A percentile compares a stretch with the other conserved stretches of the same genome.
phyloP scores from a whole-genome alignment of 2,329 filamentous ascomycete species.

The Pseudocercospora fijiensis region DNA sequence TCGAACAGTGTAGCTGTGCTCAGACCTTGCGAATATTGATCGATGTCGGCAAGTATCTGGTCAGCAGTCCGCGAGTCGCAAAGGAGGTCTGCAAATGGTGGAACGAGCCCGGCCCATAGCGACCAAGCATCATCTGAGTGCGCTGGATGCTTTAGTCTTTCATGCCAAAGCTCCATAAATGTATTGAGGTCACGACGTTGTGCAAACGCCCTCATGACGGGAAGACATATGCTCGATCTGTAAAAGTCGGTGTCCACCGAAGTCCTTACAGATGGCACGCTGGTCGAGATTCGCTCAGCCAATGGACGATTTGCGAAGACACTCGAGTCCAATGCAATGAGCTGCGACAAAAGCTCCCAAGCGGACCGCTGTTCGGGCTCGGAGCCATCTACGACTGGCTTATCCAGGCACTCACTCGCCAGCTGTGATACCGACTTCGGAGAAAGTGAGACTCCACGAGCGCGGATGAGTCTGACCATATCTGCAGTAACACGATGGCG shows the following conservation, averaged over 20 bases:
- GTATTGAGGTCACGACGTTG: constrained; percentile 29
- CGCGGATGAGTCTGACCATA: constrained; percentile 31
- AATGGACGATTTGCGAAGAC: constrained; percentile 42
- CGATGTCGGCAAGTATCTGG: background rate
- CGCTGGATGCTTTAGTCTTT: constrained; percentile 25
- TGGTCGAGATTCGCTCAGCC: constrained; percentile 13
- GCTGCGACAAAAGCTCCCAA: constrained; percentile 45
- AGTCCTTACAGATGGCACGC: background rate
- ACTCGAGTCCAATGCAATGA: constrained; percentile 49
- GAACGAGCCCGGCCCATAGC: constrained; percentile 29
- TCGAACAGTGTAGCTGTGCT: background rate
- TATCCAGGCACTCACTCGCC: constrained; percentile 7
- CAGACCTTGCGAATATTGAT: background rate
- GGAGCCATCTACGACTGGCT: background rate
- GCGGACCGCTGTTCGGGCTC: background rate
- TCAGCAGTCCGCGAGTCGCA: constrained; percentile 24
- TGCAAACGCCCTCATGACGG: constrained; percentile 37
- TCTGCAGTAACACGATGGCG: constrained; percentile 27
- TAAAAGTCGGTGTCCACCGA: background rate
- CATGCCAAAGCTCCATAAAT: constrained; percentile 35
- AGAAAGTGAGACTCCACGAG: constrained; percentile 21
- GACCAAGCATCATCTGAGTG: background rate
- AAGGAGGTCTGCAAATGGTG: constrained; percentile 25
- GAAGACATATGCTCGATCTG: constrained; percentile 26
- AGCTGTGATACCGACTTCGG: constrained; percentile 20